Evolutionary conservation across 2,329 filamentous ascomycete genomes (phyloP).

Genomic region (Cladosporium colombiae): DNA sequence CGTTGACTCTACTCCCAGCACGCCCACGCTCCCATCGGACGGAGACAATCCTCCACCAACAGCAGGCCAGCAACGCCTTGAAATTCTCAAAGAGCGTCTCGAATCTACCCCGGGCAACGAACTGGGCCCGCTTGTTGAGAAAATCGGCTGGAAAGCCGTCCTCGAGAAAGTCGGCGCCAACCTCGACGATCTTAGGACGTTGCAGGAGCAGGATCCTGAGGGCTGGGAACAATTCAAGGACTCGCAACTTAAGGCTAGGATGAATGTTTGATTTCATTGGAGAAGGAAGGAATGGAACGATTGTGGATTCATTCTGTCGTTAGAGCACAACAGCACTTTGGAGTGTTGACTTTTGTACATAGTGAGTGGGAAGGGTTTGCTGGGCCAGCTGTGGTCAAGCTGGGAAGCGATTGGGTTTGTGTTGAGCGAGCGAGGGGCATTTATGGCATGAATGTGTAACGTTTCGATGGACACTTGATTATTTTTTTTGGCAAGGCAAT

Average conservation of each 20-base stretch:
- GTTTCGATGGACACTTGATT: background rate
- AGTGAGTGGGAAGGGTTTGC: background rate
- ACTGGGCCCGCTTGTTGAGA: constrained; percentile 63
- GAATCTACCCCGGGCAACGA: constrained; percentile 59
- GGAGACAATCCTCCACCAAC: constrained; percentile 20
- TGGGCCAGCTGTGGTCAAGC: background rate
- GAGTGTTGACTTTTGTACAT: background rate
- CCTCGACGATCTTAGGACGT: constrained; percentile 64
- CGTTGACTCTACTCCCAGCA: constrained; percentile 48
- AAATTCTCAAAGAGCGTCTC: constrained; percentile 43
- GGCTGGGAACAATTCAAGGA: constrained; percentile 40
- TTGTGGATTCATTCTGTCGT: background rate
- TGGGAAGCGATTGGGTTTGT: background rate
- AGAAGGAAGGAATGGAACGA: background rate
- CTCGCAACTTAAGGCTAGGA: constrained; percentile 38
- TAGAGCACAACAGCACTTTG: background rate
- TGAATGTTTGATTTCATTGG: constrained; percentile 26
- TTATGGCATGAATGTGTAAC: background rate
- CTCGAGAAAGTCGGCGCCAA: constrained; percentile 66
- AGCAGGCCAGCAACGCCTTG: constrained; percentile 12
- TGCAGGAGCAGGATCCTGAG: constrained; percentile 49
- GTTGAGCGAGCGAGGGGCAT: background rate
- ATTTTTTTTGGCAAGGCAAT: background rate
- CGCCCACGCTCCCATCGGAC: constrained; percentile 16
- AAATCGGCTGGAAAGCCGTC: constrained; percentile 57